Conservation (phyloP, 1,284 basidiomycete genomes). For the Phellopilus nigrolimitatus region DNA sequence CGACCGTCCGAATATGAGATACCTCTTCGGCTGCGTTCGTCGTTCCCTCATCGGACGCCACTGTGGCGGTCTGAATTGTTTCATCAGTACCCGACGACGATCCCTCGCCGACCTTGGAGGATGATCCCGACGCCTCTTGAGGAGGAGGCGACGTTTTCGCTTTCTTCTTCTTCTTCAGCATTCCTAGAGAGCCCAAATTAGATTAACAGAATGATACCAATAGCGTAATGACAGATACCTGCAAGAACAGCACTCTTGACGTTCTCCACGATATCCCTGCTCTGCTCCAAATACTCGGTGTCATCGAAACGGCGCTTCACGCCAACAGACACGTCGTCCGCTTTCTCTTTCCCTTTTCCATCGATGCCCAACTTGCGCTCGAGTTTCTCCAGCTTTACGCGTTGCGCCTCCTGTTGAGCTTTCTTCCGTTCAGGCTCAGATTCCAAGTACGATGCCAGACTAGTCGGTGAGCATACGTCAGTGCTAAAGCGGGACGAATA, state of each 20-base stretch:
- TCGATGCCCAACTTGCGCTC: conserved; percentile 77
- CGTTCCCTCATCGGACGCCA: neutral
- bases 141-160: conserved; percentile 48
- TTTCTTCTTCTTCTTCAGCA: conserved; percentile 87
- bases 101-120: conserved; percentile 11
- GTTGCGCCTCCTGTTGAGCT: conserved; percentile 75
- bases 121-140: conserved; percentile 14
- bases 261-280: conserved; percentile 85
- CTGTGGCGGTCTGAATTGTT: too few relatives aligned
- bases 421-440: conserved; percentile 79
- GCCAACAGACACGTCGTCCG: conserved; percentile 50
- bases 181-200: conserved; percentile 34
- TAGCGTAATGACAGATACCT: conserved; percentile 43
- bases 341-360: conserved; percentile 34
- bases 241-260: conserved; percentile 88
- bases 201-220: conserved; percentile 16
- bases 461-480: too few relatives aligned
- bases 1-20: conserved; percentile 1
- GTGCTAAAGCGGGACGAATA: neutral
- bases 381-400: conserved; percentile 80
- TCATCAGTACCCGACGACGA: too few relatives aligned
- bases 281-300: conserved; percentile 89
- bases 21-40: conserved; percentile 3
- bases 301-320: conserved; percentile 92
- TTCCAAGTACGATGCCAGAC: conserved; percentile 87